Evolutionary conservation across 2,329 filamentous ascomycete species (phyloP), one percentile per base, ranked within the genome.

Genomic region (Endocalyx cinctus): DNA sequence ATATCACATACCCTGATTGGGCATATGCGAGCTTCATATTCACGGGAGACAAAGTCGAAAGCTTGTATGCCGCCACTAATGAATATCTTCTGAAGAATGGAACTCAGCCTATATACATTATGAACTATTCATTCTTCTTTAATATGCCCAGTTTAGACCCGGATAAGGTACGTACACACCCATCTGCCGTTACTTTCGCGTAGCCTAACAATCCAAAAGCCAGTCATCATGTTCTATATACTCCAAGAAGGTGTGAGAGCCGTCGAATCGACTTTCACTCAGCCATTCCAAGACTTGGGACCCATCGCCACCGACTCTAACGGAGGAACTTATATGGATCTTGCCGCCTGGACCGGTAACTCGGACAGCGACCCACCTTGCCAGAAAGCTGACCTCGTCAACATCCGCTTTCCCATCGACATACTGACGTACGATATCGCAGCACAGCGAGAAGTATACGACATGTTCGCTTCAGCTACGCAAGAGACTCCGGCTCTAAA

Each of bases 21-120:
- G 62, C 65, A 3, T 59, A 63, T 12, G 56, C 63, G 37, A 66
- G 56, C 0, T 52, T 72, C 20, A 55, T 62, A 15, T 74, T 68
- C 39, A 62, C 54, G 5, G 64, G 67, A 1, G 66, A 72, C 18
- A 64, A 74, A 34, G 62, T 74, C 6, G 68, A 70, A 40, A 54
- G 51, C 5, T 51, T 75, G 6, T 76, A 70, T 41, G 44, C 60
- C 6, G 54, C 59, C 3, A 62, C 62, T 17, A 76, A 75, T 32
- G 46, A 69, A 5, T 41, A 68, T 20, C 52, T 70, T 3, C 47
- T 67, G 5, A 59, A 60, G 25, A 57, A 64, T 30, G 65, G 62
- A 7, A 27, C 28, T 5, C 41, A 29, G 20, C 39, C 43, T 5
- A 32, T 45, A 3, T 27, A 45, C 5, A 17, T 48, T 6, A 26